A percentile compares a stretch with the other conserved stretches of the same genome.
Evolutionary conservation across 2,329 filamentous ascomycete species (phyloP).

Genomic region (Colletotrichum trifolii): DNA sequence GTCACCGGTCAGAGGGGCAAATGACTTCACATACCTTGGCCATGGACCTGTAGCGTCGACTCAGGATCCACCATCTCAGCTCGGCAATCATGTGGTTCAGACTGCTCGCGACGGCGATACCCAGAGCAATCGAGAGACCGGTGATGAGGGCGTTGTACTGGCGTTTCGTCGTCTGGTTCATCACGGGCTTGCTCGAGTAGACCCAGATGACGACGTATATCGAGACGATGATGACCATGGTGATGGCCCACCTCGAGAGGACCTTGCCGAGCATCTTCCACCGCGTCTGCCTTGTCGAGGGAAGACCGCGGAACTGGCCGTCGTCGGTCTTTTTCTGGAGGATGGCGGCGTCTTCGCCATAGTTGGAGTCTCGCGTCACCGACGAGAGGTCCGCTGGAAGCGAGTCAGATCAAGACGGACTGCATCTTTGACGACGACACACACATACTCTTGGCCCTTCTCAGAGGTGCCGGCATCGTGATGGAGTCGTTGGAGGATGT

Average conservation of each 20-base stretch:
- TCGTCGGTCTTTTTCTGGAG: conserved; percentile 21
- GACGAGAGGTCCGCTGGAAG: neutral
- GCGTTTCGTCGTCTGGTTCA: conserved; percentile 49
- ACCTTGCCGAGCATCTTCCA: conserved; percentile 20
- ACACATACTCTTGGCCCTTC: too few species aligned
- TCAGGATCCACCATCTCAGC: conserved; percentile 59
- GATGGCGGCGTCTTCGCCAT: conserved; percentile 25
- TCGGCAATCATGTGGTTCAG: conserved; percentile 57
- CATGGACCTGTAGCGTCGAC: conserved; percentile 48
- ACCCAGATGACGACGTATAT: conserved; percentile 44
- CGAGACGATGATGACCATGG: conserved; percentile 42
- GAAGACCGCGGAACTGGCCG: conserved; percentile 21
- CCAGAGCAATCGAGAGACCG: conserved; percentile 54
- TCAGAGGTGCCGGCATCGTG: too few species aligned
- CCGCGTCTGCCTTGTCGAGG: neutral
- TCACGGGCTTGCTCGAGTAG: conserved; percentile 44
- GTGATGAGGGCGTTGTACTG: conserved; percentile 58
- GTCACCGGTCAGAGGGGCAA: neutral
- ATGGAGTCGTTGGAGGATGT: too few species aligned
- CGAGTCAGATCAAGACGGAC: neutral
- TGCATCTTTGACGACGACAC: too few species aligned
- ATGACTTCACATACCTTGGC: conserved; percentile 48
- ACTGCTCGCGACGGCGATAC: conserved; percentile 54
- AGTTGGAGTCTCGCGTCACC: conserved; percentile 10
- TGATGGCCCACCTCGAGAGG: conserved; percentile 42